Conservation (phyloP, 164 flowering plant species). For the Pachysandra terminalis region DNA sequence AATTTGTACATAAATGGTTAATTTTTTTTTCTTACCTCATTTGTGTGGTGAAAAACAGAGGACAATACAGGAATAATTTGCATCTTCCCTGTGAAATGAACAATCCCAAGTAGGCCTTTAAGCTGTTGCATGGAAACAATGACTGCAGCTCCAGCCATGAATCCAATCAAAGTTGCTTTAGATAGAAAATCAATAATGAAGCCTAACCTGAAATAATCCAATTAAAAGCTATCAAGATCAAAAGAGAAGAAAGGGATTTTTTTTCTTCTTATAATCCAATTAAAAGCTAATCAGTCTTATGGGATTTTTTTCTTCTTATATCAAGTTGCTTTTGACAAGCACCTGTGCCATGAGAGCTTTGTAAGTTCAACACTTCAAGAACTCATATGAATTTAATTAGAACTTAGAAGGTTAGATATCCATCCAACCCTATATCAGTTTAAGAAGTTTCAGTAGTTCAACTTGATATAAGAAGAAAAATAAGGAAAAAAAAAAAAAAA, state of each 20-base stretch:
- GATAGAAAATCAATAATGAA: slow-evolving; percentile 64
- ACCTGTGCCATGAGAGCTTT: too few relatives aligned
- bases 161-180: slow-evolving; percentile 58
- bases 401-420: too few relatives aligned
- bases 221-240: not conserved
- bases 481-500: too few relatives aligned
- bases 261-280: too few relatives aligned
- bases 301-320: too few relatives aligned
- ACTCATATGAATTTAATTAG: too few relatives aligned
- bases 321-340: too few relatives aligned
- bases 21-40: slow-evolving; percentile 36
- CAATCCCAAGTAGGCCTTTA: slow-evolving; percentile 64
- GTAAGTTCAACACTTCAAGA: too few relatives aligned
- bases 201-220: slow-evolving; percentile 40
- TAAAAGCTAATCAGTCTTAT: too few relatives aligned
- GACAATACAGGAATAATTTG: slow-evolving; percentile 48
- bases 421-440: too few relatives aligned
- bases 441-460: too few relatives aligned
- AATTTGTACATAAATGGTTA: not conserved
- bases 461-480: too few relatives aligned
- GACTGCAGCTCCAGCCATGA: slow-evolving; percentile 71
- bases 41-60: slow-evolving; percentile 34
- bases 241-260: not conserved
- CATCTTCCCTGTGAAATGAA: slow-evolving; percentile 47
- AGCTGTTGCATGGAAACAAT: slow-evolving; percentile 67